Percentiles rank a stretch among this genome's conserved stretches.
Conservation (phyloP, 495 filamentous ascomycete genomes). For the Penicillium nucicola region DNA sequence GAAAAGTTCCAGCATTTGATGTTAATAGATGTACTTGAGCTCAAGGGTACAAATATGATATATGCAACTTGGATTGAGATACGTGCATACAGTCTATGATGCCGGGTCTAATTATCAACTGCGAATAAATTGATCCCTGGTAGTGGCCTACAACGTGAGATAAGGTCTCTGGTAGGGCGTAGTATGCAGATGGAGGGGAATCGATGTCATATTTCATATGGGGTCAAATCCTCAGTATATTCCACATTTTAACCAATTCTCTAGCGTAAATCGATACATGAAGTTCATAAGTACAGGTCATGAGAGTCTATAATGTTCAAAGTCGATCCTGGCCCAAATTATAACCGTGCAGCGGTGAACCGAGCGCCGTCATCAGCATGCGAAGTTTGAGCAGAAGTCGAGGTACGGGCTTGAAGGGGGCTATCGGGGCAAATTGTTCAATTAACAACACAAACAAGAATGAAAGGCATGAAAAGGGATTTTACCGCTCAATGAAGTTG, state of each 20-base stretch:
- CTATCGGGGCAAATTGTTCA: slow-evolving; percentile 19
- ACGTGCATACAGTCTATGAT: too few species aligned
- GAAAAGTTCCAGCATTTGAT: too few species aligned
- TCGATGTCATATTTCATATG: too few species aligned
- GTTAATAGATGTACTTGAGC: too few species aligned
- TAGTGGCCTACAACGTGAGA: too few species aligned
- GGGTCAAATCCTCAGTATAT: too few species aligned
- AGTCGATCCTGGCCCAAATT: slow-evolving; percentile 8
- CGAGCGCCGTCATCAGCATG: slow-evolving; percentile 18
- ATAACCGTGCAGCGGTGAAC: slow-evolving; percentile 22
- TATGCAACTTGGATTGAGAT: too few species aligned
- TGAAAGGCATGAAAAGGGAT: slow-evolving; percentile 13
- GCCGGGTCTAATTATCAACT: too few species aligned
- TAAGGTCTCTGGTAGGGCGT: too few species aligned
- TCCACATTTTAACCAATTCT: neutral
- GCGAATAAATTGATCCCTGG: too few species aligned
- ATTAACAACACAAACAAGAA: slow-evolving; percentile 32
- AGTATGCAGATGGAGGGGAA: too few species aligned
- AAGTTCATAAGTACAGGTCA: slow-evolving; percentile 6
- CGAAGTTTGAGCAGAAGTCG: slow-evolving; percentile 13
- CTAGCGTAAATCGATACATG: neutral
- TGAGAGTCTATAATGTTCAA: slow-evolving; percentile 13
- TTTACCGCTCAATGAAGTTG: slow-evolving; percentile 45
- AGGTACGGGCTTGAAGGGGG: slow-evolving; percentile 17
- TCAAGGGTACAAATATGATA: too few species aligned